Percentiles rank a stretch among this genome's conserved stretches.
phyloP scores from a whole-genome alignment of 768 basidiomycete species.

The Suillus tomentosus region DNA sequence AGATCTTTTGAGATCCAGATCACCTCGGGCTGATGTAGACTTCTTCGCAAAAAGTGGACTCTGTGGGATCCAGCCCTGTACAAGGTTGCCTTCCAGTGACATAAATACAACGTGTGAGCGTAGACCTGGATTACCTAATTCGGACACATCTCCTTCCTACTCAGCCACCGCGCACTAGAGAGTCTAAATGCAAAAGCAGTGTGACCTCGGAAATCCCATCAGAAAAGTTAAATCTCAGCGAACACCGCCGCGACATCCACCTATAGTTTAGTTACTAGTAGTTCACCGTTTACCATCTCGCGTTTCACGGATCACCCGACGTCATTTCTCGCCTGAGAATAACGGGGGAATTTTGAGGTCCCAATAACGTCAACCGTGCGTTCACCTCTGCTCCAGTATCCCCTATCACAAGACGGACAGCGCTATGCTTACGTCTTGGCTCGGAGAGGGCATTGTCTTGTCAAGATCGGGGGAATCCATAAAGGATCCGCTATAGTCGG shows the following conservation, averaged over 20 bases:
- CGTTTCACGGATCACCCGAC: slow-evolving; percentile 4
- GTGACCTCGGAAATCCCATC: slow-evolving; percentile 39
- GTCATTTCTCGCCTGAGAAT: slow-evolving; percentile 1
- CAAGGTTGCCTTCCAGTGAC: slow-evolving; percentile 35
- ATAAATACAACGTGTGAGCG: slow-evolving; percentile 39
- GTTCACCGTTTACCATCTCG: not conserved
- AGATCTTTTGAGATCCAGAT: slow-evolving; percentile 48
- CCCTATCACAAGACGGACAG: slow-evolving; percentile 7
- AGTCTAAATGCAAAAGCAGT: slow-evolving; percentile 40
- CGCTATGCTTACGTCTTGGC: slow-evolving; percentile 25
- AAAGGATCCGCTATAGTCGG: slow-evolving; percentile 33
- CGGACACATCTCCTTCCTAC: slow-evolving; percentile 29
- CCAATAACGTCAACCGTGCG: slow-evolving; percentile 4
- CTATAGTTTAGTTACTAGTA: too few relatives aligned
- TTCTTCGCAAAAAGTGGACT: slow-evolving; percentile 37
- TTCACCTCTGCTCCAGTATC: not conserved
- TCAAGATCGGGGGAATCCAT: not conserved
- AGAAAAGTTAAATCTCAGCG: slow-evolving; percentile 10
- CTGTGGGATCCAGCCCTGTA: slow-evolving; percentile 36
- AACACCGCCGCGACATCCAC: slow-evolving; percentile 1
- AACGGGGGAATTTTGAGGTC: slow-evolving; percentile 1
- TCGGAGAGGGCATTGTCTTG: slow-evolving; percentile 9
- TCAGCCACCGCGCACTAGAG: slow-evolving; percentile 14
- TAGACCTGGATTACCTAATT: slow-evolving; percentile 20
- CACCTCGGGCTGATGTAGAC: slow-evolving; percentile 37